Conservation (phyloP, 2,329 filamentous ascomycete genomes). For the Truncatella angustata region DNA sequence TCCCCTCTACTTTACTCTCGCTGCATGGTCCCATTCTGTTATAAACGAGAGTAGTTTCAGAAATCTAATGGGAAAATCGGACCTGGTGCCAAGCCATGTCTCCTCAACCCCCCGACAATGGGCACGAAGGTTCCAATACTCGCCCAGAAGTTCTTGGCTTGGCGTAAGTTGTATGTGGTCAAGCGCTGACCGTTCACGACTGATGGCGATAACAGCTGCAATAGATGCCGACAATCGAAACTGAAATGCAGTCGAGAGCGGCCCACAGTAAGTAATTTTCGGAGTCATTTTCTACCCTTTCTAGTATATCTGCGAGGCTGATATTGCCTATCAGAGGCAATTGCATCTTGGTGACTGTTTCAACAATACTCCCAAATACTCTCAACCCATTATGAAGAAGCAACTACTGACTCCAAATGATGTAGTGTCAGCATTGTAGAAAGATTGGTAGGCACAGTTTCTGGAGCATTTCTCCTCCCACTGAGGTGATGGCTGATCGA, state of each 20-base stretch:
- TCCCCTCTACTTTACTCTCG: not conserved
- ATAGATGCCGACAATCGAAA: slow-evolving; percentile 32
- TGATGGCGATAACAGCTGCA: slow-evolving; percentile 16
- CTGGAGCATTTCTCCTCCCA: not conserved
- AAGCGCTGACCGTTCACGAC: too few species aligned
- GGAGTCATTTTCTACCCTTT: too few species aligned
- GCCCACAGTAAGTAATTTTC: too few species aligned
- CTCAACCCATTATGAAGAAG: too few species aligned
- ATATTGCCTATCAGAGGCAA: too few species aligned
- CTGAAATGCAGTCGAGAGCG: slow-evolving; percentile 33
- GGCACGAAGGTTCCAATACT: not conserved
- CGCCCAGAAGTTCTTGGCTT: not conserved
- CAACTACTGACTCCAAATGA: too few species aligned
- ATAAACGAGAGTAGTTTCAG: not conserved
- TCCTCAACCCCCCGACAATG: not conserved
- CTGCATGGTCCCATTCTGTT: not conserved
- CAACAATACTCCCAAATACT: too few species aligned
- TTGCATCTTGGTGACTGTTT: too few species aligned
- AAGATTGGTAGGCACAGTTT: not conserved
- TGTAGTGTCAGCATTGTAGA: slow-evolving; percentile 30
- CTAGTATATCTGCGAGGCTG: too few species aligned
- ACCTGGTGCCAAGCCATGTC: not conserved
- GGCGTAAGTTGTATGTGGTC: not conserved
- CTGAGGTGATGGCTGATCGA: too few species aligned
- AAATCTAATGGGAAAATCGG: not conserved